phyloP scores from a whole-genome alignment of 2,329 filamentous ascomycete species.

The Clonostachys chloroleuca region DNA sequence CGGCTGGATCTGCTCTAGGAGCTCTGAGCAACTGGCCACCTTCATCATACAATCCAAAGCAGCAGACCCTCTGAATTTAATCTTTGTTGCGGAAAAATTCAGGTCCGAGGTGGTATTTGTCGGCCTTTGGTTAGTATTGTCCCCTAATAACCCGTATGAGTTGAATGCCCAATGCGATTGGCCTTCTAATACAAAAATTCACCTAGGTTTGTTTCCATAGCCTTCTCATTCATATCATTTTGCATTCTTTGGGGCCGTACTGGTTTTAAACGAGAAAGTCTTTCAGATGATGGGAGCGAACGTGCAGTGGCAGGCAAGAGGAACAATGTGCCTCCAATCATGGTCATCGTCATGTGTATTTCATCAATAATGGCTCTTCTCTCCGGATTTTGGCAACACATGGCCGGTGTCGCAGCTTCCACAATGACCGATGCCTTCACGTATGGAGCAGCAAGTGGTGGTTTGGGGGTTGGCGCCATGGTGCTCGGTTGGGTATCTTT shows the following conservation, averaged over 20 bases:
- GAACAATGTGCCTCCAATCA: slow-evolving; percentile 37
- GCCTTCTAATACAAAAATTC: neutral
- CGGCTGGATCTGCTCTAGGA: slow-evolving; percentile 87
- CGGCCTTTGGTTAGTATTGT: slow-evolving; percentile 65
- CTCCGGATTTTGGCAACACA: slow-evolving; percentile 83
- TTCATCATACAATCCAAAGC: neutral
- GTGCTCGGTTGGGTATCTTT: slow-evolving; percentile 99
- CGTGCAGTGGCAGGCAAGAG: too few species aligned
- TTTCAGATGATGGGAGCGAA: too few species aligned
- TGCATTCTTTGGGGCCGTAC: slow-evolving; percentile 90
- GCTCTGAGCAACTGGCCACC: slow-evolving; percentile 20
- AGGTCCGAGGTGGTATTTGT: slow-evolving; percentile 98
- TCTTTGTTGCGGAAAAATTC: slow-evolving; percentile 95
- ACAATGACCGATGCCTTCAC: slow-evolving; percentile 90
- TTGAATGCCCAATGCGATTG: neutral
- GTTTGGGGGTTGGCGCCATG: slow-evolving; percentile 93
- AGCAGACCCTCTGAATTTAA: slow-evolving; percentile 88
- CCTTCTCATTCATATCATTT: slow-evolving; percentile 94
- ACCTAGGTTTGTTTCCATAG: slow-evolving; percentile 78
- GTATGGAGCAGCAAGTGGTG: slow-evolving; percentile 80
- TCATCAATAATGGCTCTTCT: slow-evolving; percentile 67
- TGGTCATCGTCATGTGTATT: slow-evolving; percentile 86
- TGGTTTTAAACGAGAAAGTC: slow-evolving; percentile 89
- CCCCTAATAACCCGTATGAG: neutral
- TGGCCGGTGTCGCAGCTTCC: slow-evolving; percentile 88